Evolutionary conservation across 768 basidiomycete genomes (phyloP), one percentile per base, ranked within the genome.

Genomic region (Paxillus involutus): DNA sequence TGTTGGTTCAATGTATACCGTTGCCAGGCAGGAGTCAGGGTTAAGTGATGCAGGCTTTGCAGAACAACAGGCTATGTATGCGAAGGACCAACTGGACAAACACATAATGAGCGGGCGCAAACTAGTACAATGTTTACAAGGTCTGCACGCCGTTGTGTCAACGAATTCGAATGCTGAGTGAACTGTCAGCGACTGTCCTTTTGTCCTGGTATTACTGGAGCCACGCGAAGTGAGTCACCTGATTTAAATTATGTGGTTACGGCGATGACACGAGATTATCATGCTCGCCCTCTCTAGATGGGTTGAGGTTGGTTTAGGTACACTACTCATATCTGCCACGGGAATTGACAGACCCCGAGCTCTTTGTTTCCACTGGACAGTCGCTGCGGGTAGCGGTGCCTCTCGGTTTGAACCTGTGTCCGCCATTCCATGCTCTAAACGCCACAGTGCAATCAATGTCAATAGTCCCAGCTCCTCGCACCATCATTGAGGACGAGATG

Each of bases 161-260:
- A 30, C 16, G 35, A 49, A 21, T 29, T 36, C 29, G 35, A 35
- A 30, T 44, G 14, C 19, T 16, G 30, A 51, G 33, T 36, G 40
- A 16, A 10, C 21, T 42, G 46, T 6, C 47, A 91, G 88, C 86
- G 10, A 75, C 79, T 42, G 74, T 86, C 13, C 74, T 90, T 41
- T 70, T 89, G 42, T 78, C 79, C 9, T 88, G 86, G 84, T 88
- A 85, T 67, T 87, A 87, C 60, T 88, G 85, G 81, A 83, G 79
- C 44, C 84, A 89, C 65, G 85, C 84, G 45, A 84, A 80, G 85
- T 83, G 56, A 56, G 77, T 62, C n/a, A 52, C 30, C 21, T 37
- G 41, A 29, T n/a, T 33, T 50, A 42, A 17, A 26, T 24, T 35
- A 1, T 5, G 14, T 32, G 21, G 43, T 14, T 24, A 43, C 13